Evolutionary conservation across 768 basidiomycete genomes (phyloP), one percentile per base, ranked within the genome.

Genomic region (Tricholoma bakamatsutake): DNA sequence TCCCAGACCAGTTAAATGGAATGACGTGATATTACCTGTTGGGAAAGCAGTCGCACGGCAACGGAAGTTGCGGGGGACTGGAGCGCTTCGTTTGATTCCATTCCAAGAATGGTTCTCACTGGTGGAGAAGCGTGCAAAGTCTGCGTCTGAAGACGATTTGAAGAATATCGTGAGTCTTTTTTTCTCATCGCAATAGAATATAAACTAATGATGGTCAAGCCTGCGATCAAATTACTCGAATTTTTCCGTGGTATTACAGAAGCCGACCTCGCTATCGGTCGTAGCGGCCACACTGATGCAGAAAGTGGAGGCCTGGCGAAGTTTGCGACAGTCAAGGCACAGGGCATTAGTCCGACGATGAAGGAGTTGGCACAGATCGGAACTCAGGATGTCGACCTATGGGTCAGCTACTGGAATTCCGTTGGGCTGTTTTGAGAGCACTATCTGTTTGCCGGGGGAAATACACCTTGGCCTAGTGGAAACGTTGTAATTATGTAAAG

Each of bases 181-280:
- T 24, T 24, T 24, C 21, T 24, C 21, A 24, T 24, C 21, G 21
- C 21, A 18, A n/a, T n/a, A 24, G 18, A 8, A 28, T 11, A 8
- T 11, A 12, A 24, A 11, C 31, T 30, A 11, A 11, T 8, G 8
- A 4, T 42, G 2, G 3, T 34, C 15, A 35, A 72, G 72, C 73
- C 73, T 17, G 72, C 65, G 0, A 64, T 71, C 51, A 71, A 74
- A 52, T 43, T 73, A 1, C 60, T 73, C 17, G 66, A 67, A 40
- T 73, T 69, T 54, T 69, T 70, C 62, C 70, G 67, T 6, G 33
- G 15, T 17, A 53, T 69, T 53, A 52, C 63, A 5, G 45, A 35
- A 0, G 63, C 59, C 7, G 66, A 72, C 13, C 46, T 52, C 37
- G 35, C 13, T 21, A 52, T 39, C 7, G 17, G 35, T 15, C 35